Conservation (phyloP, 768 basidiomycete genomes). For the Gautieria morchelliformis region DNA sequence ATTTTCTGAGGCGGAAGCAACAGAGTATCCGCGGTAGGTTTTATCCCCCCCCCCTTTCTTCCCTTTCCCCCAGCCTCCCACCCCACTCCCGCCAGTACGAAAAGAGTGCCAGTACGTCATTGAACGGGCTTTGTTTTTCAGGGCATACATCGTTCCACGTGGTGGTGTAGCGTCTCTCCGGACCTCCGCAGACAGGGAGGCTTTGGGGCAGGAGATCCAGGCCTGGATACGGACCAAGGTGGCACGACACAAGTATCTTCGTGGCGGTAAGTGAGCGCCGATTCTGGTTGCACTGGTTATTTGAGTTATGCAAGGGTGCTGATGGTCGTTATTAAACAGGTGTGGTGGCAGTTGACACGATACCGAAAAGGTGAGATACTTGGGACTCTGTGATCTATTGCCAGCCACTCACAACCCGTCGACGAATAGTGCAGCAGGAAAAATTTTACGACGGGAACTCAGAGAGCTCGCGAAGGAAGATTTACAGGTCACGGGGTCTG, state of each 20-base stretch:
- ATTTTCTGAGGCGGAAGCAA: constrained; percentile 53
- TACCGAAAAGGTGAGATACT: constrained; percentile 44
- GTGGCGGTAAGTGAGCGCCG: constrained; percentile 40
- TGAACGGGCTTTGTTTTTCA: not conserved
- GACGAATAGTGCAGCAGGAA: constrained; percentile 60
- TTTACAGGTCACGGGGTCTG: not conserved
- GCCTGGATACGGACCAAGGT: constrained; percentile 61
- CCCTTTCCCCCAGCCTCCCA: constrained; percentile 13
- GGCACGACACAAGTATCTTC: constrained; percentile 62
- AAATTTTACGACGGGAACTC: constrained; percentile 74
- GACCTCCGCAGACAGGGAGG: constrained; percentile 24
- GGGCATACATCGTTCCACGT: constrained; percentile 27
- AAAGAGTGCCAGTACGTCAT: not conserved
- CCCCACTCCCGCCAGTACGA: constrained; percentile 20
- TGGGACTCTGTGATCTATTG: not conserved
- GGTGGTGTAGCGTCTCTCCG: constrained; percentile 14
- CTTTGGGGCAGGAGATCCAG: constrained; percentile 42
- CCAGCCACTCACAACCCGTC: not conserved
- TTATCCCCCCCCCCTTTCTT: too few relatives aligned
- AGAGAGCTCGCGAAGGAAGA: constrained; percentile 59
- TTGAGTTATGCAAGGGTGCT: not conserved
- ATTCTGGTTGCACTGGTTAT: not conserved
- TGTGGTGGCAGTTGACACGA: constrained; percentile 46
- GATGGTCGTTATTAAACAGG: constrained; percentile 11
- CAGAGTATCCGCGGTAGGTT: constrained; percentile 68